phyloP scores from a whole-genome alignment of 305 asterid species.

The Solanum aculeatissimum region DNA sequence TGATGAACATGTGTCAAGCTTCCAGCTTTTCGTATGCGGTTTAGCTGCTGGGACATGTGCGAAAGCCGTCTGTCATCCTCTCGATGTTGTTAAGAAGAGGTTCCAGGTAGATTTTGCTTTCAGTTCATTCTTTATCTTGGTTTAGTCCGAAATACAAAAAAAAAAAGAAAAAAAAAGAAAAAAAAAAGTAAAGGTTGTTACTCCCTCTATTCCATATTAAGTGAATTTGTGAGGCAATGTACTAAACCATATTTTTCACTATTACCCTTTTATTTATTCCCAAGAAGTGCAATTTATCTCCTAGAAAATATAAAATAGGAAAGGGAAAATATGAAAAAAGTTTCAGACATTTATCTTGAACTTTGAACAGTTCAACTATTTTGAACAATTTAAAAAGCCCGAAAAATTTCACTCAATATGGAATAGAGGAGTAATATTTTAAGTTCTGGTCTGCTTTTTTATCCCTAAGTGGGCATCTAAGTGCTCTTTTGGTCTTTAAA shows the following conservation, averaged over 20 bases:
- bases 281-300: too few species aligned
- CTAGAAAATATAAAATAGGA: too few species aligned
- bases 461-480: neutral
- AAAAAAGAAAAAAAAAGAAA: too few species aligned
- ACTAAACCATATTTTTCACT: too few species aligned
- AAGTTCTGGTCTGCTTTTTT: neutral
- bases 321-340: too few species aligned
- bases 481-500: neutral
- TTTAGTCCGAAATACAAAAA: neutral
- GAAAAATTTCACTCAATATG: too few species aligned
- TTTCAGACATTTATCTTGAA: too few species aligned
- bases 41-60: slow-evolving; percentile 84
- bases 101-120: slow-evolving; percentile 52
- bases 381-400: too few species aligned
- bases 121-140: neutral
- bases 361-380: too few species aligned
- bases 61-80: slow-evolving; percentile 89
- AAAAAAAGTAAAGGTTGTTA: neutral
- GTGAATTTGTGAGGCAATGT: too few species aligned
- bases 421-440: neutral
- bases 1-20: slow-evolving; percentile 43
- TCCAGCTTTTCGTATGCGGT: slow-evolving; percentile 78
- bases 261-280: too few species aligned
- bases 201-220: too few species aligned
- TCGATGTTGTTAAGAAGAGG: slow-evolving; percentile 92